Percentiles rank a stretch among this genome's conserved stretches.
Conservation (phyloP, 2,329 filamentous ascomycete species). For the Onygenales sp. region DNA sequence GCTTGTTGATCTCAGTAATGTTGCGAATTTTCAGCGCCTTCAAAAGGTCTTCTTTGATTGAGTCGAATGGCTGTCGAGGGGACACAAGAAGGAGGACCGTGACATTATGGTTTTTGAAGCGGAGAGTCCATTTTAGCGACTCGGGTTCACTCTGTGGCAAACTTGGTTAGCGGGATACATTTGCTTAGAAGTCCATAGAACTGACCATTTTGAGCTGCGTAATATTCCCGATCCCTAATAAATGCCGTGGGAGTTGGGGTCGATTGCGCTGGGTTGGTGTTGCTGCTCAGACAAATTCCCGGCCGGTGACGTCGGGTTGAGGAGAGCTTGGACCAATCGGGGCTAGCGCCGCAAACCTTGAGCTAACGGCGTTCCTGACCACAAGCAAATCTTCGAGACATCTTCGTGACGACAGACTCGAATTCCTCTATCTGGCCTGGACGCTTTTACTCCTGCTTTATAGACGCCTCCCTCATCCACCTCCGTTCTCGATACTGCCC, state of each 20-base stretch:
- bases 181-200: conserved; percentile 33
- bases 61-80: conserved; percentile 46
- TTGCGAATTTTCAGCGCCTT: conserved; percentile 42
- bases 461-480: background rate
- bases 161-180: background rate
- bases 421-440: too few relatives aligned
- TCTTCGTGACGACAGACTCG: too few relatives aligned
- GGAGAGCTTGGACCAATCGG: background rate
- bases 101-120: conserved; percentile 63
- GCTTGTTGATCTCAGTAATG: conserved; percentile 29
- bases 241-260: background rate
- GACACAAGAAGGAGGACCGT: conserved; percentile 62
- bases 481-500: too few relatives aligned
- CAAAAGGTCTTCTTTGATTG: conserved; percentile 51
- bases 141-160: conserved; percentile 9
- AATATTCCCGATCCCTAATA: background rate
- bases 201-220: conserved; percentile 34
- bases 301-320: background rate
- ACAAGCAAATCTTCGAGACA: background rate
- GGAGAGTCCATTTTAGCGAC: conserved; percentile 53
- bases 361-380: background rate
- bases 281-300: background rate
- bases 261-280: background rate
- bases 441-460: too few relatives aligned
- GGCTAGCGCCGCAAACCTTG: background rate